Conservation (phyloP, 352 stramenopile species). For the Phytophthora lateralis region DNA sequence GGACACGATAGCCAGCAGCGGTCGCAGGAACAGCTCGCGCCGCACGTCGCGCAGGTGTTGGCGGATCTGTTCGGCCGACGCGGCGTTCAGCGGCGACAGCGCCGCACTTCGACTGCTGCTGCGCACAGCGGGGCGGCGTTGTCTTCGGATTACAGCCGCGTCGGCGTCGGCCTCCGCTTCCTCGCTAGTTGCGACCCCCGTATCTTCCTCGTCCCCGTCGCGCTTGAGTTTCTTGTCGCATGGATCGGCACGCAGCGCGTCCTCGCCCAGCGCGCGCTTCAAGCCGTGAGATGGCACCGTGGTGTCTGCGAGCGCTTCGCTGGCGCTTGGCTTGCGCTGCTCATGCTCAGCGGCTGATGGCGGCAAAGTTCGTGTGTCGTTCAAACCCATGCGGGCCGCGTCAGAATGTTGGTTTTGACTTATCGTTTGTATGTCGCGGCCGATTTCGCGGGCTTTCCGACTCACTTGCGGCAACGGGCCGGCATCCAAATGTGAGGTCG, state of each 20-base stretch:
- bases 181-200: not conserved
- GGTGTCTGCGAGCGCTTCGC: not conserved
- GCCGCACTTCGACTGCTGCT: slow-evolving; percentile 11
- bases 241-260: slow-evolving; percentile 13
- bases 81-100: slow-evolving; percentile 69
- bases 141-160: slow-evolving; percentile 6
- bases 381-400: slow-evolving; percentile 49
- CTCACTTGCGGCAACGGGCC: slow-evolving; percentile 13
- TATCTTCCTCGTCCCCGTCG: slow-evolving; percentile 18
- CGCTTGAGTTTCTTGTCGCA: slow-evolving; percentile 56
- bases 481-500: slow-evolving; percentile 35
- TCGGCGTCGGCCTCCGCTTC: slow-evolving; percentile 7
- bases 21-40: slow-evolving; percentile 68
- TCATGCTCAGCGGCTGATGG: not conserved
- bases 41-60: slow-evolving; percentile 77
- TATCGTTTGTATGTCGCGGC: slow-evolving; percentile 38
- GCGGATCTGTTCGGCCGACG: slow-evolving; percentile 61
- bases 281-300: slow-evolving; percentile 14
- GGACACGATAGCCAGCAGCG: slow-evolving; percentile 68
- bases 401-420: slow-evolving; percentile 60
- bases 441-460: not conserved
- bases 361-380: slow-evolving; percentile 38
- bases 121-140: not conserved
- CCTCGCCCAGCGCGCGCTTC: slow-evolving; percentile 25
- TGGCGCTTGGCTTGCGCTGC: slow-evolving; percentile 2